phyloP scores from a whole-genome alignment of 1,284 basidiomycete genomes.

The Meripilus lineatus region DNA sequence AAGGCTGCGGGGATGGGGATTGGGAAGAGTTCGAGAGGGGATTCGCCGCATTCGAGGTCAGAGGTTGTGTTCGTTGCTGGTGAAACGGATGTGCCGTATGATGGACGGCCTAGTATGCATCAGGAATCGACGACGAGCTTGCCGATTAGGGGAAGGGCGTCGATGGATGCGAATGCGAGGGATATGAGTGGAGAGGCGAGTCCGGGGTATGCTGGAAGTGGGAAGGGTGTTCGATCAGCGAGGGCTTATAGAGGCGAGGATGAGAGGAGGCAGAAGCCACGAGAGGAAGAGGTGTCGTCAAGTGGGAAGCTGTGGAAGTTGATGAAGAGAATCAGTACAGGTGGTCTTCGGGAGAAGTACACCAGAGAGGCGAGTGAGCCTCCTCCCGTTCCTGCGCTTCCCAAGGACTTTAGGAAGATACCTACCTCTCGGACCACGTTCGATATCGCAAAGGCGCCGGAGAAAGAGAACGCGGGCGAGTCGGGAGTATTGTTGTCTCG shows the following conservation, averaged over 20 bases:
- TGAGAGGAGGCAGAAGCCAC: constrained; percentile 12
- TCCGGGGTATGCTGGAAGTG: constrained; percentile 4
- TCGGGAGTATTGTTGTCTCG: constrained; percentile 15
- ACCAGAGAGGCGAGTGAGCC: constrained; percentile 22
- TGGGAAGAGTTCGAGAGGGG: constrained; percentile 16
- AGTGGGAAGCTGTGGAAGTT: constrained; percentile 57
- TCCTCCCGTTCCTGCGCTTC: constrained; percentile 62
- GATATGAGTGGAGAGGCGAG: not conserved
- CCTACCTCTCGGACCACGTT: constrained; percentile 18
- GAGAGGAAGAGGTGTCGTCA: constrained; percentile 27
- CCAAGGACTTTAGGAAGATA: constrained; percentile 31
- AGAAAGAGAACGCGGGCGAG: constrained; percentile 13
- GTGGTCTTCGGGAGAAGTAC: constrained; percentile 56
- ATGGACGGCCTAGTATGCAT: constrained; percentile 29
- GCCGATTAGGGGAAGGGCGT: constrained; percentile 17
- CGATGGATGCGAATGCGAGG: constrained; percentile 20
- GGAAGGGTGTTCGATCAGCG: not conserved
- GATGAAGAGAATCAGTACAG: constrained; percentile 64
- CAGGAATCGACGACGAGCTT: constrained; percentile 24
- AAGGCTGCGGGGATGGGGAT: constrained; percentile 22
- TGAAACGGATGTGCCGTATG: constrained; percentile 12
- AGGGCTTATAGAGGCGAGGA: constrained; percentile 11
- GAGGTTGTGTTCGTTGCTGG: constrained; percentile 5
- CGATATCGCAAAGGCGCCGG: constrained; percentile 18
- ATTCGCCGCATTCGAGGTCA: constrained; percentile 6